Percentiles rank a stretch among this genome's conserved stretches.
Conservation (phyloP, 768 basidiomycete species). For the Fibroporia radiculosa region DNA sequence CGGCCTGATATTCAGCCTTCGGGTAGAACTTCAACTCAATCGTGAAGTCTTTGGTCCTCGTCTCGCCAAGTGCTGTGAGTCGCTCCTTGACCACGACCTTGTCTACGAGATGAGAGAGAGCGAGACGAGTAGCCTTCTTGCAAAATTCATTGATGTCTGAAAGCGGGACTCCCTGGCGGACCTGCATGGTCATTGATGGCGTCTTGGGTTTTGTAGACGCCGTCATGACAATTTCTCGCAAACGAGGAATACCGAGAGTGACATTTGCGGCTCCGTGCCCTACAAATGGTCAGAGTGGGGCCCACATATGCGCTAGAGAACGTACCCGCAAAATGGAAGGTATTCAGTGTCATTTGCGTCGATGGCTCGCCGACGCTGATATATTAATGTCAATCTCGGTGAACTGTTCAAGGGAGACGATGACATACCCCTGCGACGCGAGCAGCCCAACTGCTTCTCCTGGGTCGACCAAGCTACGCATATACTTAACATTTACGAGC, state of each 20-base stretch:
- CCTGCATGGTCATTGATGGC: constrained; percentile 88
- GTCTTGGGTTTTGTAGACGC: constrained; percentile 94
- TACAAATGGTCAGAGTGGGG: constrained; percentile 23
- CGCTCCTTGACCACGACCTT: constrained; percentile 75
- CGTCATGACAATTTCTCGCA: constrained; percentile 99
- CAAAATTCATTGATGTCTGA: constrained; percentile 70
- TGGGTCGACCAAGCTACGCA: constrained; percentile 90
- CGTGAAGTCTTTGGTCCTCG: constrained; percentile 72
- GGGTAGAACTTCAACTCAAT: constrained; percentile 85
- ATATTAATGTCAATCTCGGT: background rate
- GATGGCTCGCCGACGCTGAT: constrained; percentile 94
- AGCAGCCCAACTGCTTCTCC: constrained; percentile 98
- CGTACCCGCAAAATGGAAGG: constrained; percentile 97
- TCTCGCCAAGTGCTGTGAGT: constrained; percentile 54
- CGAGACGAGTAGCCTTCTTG: constrained; percentile 79
- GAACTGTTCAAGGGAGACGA: constrained; percentile 1
- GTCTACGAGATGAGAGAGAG: constrained; percentile 85
- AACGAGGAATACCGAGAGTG: constrained; percentile 95
- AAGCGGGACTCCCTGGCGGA: constrained; percentile 43
- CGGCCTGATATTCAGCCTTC: constrained; percentile 68
- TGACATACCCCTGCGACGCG: constrained; percentile 88
- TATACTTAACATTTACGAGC: constrained; percentile 88
- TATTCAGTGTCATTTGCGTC: constrained; percentile 99
- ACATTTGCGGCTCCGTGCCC: constrained; percentile 99
- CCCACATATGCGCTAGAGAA: constrained; percentile 3